Evolutionary conservation across 1,284 basidiomycete genomes (phyloP).

Genomic region (Cutaneotrichosporon sp.): DNA sequence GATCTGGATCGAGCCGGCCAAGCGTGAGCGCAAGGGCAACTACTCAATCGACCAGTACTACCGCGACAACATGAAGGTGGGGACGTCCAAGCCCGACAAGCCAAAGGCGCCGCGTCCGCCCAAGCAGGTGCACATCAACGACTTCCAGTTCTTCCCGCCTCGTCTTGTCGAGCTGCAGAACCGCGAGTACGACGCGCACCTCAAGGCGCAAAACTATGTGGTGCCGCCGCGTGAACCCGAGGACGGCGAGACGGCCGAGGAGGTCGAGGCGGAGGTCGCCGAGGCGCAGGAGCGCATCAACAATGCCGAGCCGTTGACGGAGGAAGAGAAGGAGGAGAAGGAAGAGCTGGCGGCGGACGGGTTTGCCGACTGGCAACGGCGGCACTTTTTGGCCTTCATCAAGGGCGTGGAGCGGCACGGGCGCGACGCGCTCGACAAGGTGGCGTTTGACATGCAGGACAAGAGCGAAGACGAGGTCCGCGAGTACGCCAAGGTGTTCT

Average conservation of each 20-base stretch:
- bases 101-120: constrained; percentile 81
- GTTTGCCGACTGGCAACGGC: constrained; percentile 83
- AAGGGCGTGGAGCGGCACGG: constrained; percentile 80
- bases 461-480: constrained; percentile 78
- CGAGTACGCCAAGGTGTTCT: constrained; percentile 79
- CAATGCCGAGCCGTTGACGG: constrained; percentile 75
- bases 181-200: constrained; percentile 74
- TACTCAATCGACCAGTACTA: constrained; percentile 93
- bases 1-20: constrained; percentile 78
- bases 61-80: constrained; percentile 78
- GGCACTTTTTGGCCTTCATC: constrained; percentile 90
- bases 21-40: constrained; percentile 92
- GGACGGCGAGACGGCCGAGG: constrained; percentile 69
- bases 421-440: constrained; percentile 66
- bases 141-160: constrained; percentile 95
- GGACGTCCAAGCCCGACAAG: constrained; percentile 65
- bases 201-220: constrained; percentile 62
- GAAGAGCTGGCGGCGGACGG: constrained; percentile 71
- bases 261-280: constrained; percentile 72
- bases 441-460: constrained; percentile 74
- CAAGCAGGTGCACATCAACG: constrained; percentile 82
- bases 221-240: constrained; percentile 66
- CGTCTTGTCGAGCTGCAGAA: constrained; percentile 79
- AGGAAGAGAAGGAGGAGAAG: constrained; percentile 75
- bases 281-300: constrained; percentile 84